Base-by-base conservation (phyloP, 768 basidiomycete genomes). In the Trametes elegans region DNA sequence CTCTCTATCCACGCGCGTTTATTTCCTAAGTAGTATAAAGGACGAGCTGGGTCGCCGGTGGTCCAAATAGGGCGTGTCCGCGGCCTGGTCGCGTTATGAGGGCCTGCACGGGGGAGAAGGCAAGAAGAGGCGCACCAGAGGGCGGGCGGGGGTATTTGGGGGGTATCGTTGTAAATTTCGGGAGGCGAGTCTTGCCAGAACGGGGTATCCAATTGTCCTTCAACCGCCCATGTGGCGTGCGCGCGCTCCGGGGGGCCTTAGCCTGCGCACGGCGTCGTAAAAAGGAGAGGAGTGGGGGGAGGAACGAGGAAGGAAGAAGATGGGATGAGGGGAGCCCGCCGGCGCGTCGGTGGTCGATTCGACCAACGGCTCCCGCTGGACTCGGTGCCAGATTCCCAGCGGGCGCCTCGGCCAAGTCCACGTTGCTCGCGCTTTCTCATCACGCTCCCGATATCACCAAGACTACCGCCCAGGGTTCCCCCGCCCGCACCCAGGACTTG, bases 81-180 rank as follows among this genome's bases (percentile, higher is more conserved):
- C 14, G 43, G 38, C 44, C 55, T 57, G 49, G 16, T 29, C 31
- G 49, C 18, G 50, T 40, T 27, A 10, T 49, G 34, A 47, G 36
- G 38, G 48, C 35, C 27, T 26, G 48, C 19, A 40, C 49, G 42
- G 49, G 49, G 43, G 31, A 47, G 43, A 45, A 52, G 55, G 48
- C 28, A 34, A 26, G 55, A 57, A 41, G 44, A 39, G 49, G 41
- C 55, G 55, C 39, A 57, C 49, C 31, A 50, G 36, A 38, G 43
- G 42, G n/a, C n/a, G 31, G 49, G 24, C 38, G 45, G 31, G 34
- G 50, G 57, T 52, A 57, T 57, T 47, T 39, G 42, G 50, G 56
- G n/a, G 57, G 57, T 58, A 58, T 58, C 44, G 49, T 57, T 52
- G 57, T 58, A 58, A 53, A 48, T 48, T 53, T 58, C 56, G 57